Base-by-base conservation (phyloP, 1,284 basidiomycete genomes). In the Irpex sp. region DNA sequence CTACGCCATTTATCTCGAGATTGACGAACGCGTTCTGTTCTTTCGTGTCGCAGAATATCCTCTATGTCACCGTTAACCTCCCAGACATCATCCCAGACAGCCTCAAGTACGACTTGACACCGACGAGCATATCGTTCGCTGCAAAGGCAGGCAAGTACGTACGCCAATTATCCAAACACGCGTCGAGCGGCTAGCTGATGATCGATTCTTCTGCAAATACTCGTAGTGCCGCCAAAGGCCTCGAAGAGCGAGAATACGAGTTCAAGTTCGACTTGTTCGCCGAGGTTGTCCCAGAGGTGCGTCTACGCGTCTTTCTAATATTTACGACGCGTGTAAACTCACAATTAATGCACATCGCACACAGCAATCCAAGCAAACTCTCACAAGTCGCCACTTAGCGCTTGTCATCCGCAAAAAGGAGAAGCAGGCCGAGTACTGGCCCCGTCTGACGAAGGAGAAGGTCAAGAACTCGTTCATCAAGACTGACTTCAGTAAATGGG, bases 401-500 rank as follows among this genome's bases (percentile, higher is more conserved):
- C 80, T 89, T 58, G 77, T 89, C 59, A 80, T 97, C 65, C 88
- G 87, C 76, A 97, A 97, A 78, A 94, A 94, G 77, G 86, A 89
- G 66, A 72, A 76, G 46, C 78, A 88, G 72, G 75, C 78, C 19
- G 95, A 94, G 70, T 97, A 85, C 78, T 97, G 95, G 95, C 90
- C 93, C 19, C 86, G 94, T 65, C 80, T 97, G 60, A 93, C 92
- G 51, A 95, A 95, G 78, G 92, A 92, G 67, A 95, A 94, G 77
- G 74, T 84, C 65, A 93, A 86, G 78, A 85, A 83, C 63, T 79
- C 86, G 60, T 95, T 87, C 78, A 79, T 96, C 75, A 95, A 94
- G 83, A 95, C 94, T 57, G 93, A 97, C 77, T 97, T 95, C 75
- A 80, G 82, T 71, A 95, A 92, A 78, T 97, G 94, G 94, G 90